Base-by-base conservation (phyloP, 345 rosid genomes). In the Raphanus raphanistrum region DNA sequence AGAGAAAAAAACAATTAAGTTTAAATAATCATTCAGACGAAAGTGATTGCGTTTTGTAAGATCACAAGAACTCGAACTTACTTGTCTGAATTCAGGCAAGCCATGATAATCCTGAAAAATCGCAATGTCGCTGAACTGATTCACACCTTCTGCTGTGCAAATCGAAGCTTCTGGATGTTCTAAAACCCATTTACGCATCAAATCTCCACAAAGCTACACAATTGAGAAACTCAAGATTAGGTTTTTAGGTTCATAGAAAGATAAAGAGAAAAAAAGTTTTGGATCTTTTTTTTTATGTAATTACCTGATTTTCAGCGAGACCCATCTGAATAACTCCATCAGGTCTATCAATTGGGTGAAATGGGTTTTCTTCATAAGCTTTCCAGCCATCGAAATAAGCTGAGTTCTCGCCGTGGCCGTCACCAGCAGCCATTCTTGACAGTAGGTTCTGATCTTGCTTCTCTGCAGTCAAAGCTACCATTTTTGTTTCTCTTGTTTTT, bases 281-380 rank as follows among this genome's bases (percentile, higher is more conserved):
- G 8, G 70, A 35, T 66, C 62, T 72, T 72, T 58, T 27, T 4
- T 13, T n/a, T n/a, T n/a, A n/a, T n/a, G 55, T n/a, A 48, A 26
- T 67, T 82, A 92, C 97, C 93, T 82, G 91, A 84, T 95, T 90
- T 72, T 92, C 99, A 6, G 98, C 99, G 43, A 95, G 90, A 79
- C 99, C 99, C 98, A 91, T 90, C 79, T 95, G 99, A 71, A 95
- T 92, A n/a, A 95, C 94, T 12, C 99, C 98, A 1, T 80, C 8
- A 10, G 89, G 89, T 74, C 92, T 90, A 11, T 85, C 32, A 6
- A 58, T 75, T n/a, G 83, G 92, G 80, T 95, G 89, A 79, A 78
- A 90, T 2, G 97, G 97, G 79, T 93, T 57, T 9, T 55, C 82
- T 63, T 91, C 96, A 36, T 90, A 88, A 1, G 96, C 98, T 78